Conservation (phyloP, 108 stramenopile species). For the Conticribra guillardii region DNA sequence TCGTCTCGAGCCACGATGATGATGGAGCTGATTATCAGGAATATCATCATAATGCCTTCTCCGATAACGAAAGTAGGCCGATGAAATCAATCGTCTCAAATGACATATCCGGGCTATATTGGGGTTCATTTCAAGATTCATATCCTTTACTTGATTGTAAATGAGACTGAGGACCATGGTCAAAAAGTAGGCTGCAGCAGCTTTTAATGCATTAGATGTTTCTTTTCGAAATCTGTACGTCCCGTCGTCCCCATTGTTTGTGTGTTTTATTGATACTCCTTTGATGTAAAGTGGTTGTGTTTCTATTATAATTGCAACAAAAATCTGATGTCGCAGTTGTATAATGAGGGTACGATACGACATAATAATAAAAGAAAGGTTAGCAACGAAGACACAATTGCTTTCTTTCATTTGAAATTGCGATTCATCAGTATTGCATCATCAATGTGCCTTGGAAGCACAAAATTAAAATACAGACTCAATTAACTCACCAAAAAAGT, state of each 20-base stretch:
- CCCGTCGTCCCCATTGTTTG: conserved; percentile 13
- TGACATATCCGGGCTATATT: conserved; percentile 39
- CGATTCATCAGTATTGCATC: not conserved
- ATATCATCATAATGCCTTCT: conserved; percentile 50
- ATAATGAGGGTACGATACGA: not conserved
- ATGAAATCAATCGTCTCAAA: conserved; percentile 23
- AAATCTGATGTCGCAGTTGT: conserved; percentile 11
- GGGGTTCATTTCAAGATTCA: conserved; percentile 37
- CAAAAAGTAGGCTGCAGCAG: conserved; percentile 51
- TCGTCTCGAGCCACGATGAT: not conserved
- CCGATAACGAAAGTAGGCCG: conserved; percentile 42
- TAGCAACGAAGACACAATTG: not conserved
- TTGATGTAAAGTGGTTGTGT: conserved; percentile 49
- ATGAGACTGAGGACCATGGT: conserved; percentile 42
- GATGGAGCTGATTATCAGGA: conserved; percentile 29
- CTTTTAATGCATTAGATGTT: conserved; percentile 53
- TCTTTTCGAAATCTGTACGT: conserved; percentile 38
- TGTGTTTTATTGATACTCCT: conserved; percentile 31
- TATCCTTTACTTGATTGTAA: conserved; percentile 36
- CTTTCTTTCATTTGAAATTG: not conserved
- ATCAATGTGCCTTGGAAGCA: not conserved
- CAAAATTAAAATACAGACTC: not conserved
- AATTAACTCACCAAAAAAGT: conserved; percentile 29
- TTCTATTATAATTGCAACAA: conserved; percentile 37
- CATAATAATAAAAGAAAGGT: not conserved